Base-by-base conservation (phyloP, 768 basidiomycete species). In the Termitomyces sp. region DNA sequence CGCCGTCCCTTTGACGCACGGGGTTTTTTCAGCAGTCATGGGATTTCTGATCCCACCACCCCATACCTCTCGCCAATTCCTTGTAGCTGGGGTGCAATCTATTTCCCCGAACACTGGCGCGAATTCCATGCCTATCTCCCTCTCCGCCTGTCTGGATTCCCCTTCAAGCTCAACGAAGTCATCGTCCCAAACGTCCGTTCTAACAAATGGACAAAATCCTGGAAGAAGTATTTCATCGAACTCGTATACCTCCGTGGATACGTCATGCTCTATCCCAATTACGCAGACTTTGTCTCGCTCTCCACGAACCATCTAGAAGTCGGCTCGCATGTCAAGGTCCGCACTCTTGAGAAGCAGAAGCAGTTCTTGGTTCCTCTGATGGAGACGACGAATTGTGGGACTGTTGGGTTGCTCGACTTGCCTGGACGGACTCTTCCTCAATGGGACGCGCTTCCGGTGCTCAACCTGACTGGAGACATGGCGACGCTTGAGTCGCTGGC, bases 191-290 rank as follows among this genome's bases (percentile, higher is more conserved):
- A 83, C 32, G 85, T 92, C 22, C 87, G 92, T 48, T 94, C 91
- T 36, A 94, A 91, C 76, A 74, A 78, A 36, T 95, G 93, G 94
- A 79, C 81, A 15, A 81, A 81, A 54, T 92, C 90, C 7, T 95
- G 93, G 93, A 95, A 95, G 73, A 88, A 87, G 63, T 94, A 88
- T 73, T 92, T 94, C 71, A 94, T 94, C 73, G 93, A 95, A 72
- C 79, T 94, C 58, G 86, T 84, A 45, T 91, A 87, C 72, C 80
- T 95, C 15, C 85, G 87, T 6, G 91, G 92, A 3, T 92, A 92
- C 73, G 84, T 86, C 55, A 94, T 94, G 93, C 83, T 95, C 35
- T 95, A 95, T 69, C 92, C 93, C 12, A 95, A 94, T 74, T 94
- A 84, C 69, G 80, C 77, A 45, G 79, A 78, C 48, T 92, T 86